phyloP scores from a whole-genome alignment of 768 basidiomycete genomes.

The Coprinopsis sp. region DNA sequence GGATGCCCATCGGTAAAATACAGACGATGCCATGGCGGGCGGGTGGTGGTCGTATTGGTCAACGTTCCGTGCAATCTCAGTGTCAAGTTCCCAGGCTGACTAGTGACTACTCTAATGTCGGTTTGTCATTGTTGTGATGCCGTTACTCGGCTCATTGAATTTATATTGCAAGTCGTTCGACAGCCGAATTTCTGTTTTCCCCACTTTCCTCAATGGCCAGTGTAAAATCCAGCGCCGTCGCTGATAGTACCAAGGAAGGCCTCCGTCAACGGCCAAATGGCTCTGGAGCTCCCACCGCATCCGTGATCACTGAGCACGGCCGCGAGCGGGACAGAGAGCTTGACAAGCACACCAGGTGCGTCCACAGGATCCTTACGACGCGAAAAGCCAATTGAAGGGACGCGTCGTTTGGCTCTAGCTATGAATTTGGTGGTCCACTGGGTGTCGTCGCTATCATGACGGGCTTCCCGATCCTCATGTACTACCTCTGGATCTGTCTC shows the following conservation, averaged over 20 bases:
- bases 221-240: not conserved
- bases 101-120: too few relatives aligned
- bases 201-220: not conserved
- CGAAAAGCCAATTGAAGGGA: not conserved
- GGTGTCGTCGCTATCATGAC: conserved; percentile 93
- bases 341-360: conserved; percentile 63
- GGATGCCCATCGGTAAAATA: conserved; percentile 97
- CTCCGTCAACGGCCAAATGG: conserved; percentile 14
- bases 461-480: conserved; percentile 93
- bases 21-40: conserved; percentile 75
- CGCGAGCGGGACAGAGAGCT: conserved; percentile 68
- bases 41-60: conserved; percentile 15
- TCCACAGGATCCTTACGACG: conserved; percentile 1
- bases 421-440: conserved; percentile 94
- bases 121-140: too few relatives aligned
- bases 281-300: conserved; percentile 15
- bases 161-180: conserved; percentile 8
- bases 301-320: conserved; percentile 62
- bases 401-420: conserved; percentile 40
- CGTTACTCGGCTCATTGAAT: not conserved
- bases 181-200: not conserved
- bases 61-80: too few relatives aligned
- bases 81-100: too few relatives aligned
- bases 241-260: conserved; percentile 4
- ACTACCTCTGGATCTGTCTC: conserved; percentile 97